Evolutionary conservation across 163 green algal species (phyloP), one percentile per base, ranked within the genome.

Genomic region (Scenedesmus sp.): DNA sequence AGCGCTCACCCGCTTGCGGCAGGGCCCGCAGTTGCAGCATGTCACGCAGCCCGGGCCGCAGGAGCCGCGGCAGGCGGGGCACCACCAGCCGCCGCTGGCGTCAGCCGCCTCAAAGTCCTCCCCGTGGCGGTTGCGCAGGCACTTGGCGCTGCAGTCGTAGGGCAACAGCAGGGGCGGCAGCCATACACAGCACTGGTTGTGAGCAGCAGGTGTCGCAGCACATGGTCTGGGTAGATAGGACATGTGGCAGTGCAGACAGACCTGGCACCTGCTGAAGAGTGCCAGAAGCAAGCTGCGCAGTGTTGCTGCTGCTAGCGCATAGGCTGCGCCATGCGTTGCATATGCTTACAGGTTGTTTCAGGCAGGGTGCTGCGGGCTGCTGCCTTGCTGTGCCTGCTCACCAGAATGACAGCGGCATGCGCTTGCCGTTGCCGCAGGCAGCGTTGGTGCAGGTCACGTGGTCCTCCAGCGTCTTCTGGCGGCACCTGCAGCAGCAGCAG

Each of bases 21-120:
- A 98, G 26, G 95, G 97, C 0, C 97, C 96, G 91, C 97, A 98
- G 95, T 98, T 98, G 95, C 97, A 98, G 94, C 97, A 98, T 9
- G 34, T 62, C 18, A 93, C 84, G 93, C 97, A 98, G 84, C 96
- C 96, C 0, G 92, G 62, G 4, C 97, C 97, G 89, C 97, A 98
- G 26, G 92, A 96, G 89, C 95, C 95, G 66, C 97, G 94, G 95
- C 97, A 98, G 82, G 52, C 16, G 8, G 96, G 97, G 95, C 97
- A 98, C 64, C 97, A 94, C 97, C 97, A 98, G 13, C 56, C 62
- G 67, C 92, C 94, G 89, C 90, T 96, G 34, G 92, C 94, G 5
- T 93, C 89, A 2, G 96, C 96, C 81, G 82, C 84, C n/a, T 92
- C 93, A 10, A 93, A 91, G 88, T 97, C 95, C 92, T 98, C 96